Evolutionary conservation across 306 rosid genomes (phyloP), one percentile per base, ranked within the genome.

Genomic region (Mimosa bimucronata): DNA sequence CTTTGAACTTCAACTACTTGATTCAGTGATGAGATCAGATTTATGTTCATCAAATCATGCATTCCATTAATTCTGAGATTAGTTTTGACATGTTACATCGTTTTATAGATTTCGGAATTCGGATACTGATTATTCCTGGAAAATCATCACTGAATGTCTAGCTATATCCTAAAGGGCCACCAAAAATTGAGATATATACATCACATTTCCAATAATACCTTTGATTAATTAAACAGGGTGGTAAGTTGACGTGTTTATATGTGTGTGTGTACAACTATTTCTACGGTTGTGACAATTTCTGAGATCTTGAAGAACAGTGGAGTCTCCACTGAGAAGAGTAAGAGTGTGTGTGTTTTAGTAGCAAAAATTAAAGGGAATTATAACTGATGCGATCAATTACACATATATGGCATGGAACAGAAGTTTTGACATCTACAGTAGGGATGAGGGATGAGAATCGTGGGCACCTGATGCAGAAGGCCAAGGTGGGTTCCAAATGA

Each of bases 231-330:
- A 66, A 72, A 6, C 66, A 53, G n/a, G n/a, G n/a, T n/a, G n/a
- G n/a, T n/a, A n/a, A n/a, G n/a, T n/a, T n/a, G n/a, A n/a, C n/a
- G n/a, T n/a, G n/a, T n/a, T n/a, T n/a, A n/a, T n/a, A n/a, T n/a
- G n/a, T n/a, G n/a, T n/a, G n/a, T 62, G 7, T n/a, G 74, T 66
- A 52, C 91, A 94, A 97, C 98, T 55, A 94, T 94, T 61, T 89
- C 97, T 62, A 94, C 97, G 0, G 98, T 94, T 40, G 97, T 94
- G 77, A 94, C 97, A 37, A 84, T 92, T 85, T 88, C 98, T 0
- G 98, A 92, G 90, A 94, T 94, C 77, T 77, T 94, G 86, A 94
- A 94, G 92, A 92, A 92, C 90, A 94, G 89, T 71, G 97, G 97
- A 76, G 79, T 94, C 79, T 97, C 97, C 78, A 88, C 90, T 14